Evolutionary conservation across 1,139 yeast species (phyloP), one percentile per base, ranked within the genome.

Genomic region (Pneumocystis carinii): DNA sequence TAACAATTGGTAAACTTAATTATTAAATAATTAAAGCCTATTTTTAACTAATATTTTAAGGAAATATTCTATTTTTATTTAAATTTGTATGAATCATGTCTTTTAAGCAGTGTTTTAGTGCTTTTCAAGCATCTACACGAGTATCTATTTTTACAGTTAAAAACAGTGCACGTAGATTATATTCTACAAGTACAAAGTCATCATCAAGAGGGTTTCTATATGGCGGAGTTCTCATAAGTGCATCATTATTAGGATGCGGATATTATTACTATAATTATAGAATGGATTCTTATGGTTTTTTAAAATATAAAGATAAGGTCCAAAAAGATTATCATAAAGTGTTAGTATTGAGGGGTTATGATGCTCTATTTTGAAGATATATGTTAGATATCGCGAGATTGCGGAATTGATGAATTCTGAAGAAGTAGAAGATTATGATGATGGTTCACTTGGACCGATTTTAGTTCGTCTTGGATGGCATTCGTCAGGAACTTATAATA

Each of bases 391-490:
- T 24, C 55, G 32, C 3, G 55, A 48, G 24, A 48, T 48, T 24
- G 55, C 55, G 10, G 55, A 48, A 24, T 24, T 48, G 12, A 48
- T 48, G 55, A 19, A 19, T 24, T 48, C 55, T 24, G 64, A 59
- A 14, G 64, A 61, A 35, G 66, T 66, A 32, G 68, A 85, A 65
- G 94, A 84, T 70, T 81, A 79, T 70, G 88, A 84, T 69, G 87
- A 84, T 70, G 88, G 88, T 1, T 81, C 86, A 2, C 77, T 79
- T 63, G 89, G 86, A 1, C 89, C 89, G 19, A 75, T 84, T 2
- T 73, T 84, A 14, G 80, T 84, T 29, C 77, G 88, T 63, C 75
- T 85, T 59, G 85, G 88, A 27, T 84, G 89, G 90, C 88, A 85
- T 71, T 66, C 70, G 2, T 66, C 68, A 48, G 94, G 92, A 63